Evolutionary conservation across 2,329 filamentous ascomycete species (phyloP).

Genomic region (Fusarium hostae): DNA sequence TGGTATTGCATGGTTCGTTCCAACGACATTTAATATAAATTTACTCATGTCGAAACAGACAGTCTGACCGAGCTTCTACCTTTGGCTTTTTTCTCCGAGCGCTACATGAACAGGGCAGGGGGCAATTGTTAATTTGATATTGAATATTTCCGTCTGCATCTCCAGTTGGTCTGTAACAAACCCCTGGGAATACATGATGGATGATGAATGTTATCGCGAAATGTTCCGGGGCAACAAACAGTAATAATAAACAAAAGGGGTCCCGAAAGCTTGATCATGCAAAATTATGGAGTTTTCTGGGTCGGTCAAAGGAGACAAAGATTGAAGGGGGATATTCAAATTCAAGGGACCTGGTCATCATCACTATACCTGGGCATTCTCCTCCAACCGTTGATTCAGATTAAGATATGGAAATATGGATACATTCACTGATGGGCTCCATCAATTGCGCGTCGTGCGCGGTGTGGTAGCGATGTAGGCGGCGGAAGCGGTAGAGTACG

Average conservation of each 20-base stretch:
- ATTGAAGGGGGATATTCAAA: constrained; percentile 1
- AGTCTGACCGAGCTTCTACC: constrained; percentile 2
- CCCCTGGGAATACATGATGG: background rate
- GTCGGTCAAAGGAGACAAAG: constrained; percentile 12
- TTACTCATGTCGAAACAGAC: background rate
- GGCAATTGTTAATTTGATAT: background rate
- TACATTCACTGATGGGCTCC: background rate
- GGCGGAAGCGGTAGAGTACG: constrained; percentile 6
- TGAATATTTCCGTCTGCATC: constrained; percentile 16
- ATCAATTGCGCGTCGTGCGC: constrained; percentile 25
- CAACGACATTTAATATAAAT: background rate
- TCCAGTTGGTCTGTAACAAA: constrained; percentile 12
- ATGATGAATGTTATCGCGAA: background rate
- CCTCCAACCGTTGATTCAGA: constrained; percentile 13
- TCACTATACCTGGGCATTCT: background rate
- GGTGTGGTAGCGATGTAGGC: background rate
- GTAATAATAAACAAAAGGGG: constrained; percentile 18
- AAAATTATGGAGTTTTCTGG: constrained; percentile 22
- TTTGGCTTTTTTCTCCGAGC: constrained; percentile 16
- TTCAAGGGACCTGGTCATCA: constrained; percentile 4
- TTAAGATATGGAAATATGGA: constrained; percentile 1
- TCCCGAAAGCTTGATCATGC: constrained; percentile 28
- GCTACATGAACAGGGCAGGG: background rate
- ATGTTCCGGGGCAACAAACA: constrained; percentile 15
- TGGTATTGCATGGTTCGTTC: constrained; percentile 15